phyloP scores from a whole-genome alignment of 2,329 filamentous ascomycete genomes.

The Xylaria sp. region DNA sequence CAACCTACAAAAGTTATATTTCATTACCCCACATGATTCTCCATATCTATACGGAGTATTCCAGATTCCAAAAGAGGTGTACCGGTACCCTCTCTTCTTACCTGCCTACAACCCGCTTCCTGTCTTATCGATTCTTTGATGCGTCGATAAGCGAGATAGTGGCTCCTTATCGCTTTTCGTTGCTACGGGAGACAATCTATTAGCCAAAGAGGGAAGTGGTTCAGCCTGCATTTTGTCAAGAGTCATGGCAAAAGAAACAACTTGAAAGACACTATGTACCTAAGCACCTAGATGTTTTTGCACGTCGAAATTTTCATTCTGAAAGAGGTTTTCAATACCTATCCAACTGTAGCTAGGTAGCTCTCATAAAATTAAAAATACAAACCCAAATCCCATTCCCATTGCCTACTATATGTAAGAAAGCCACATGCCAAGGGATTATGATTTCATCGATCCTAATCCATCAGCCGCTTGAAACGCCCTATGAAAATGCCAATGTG shows the following conservation, averaged over 20 bases:
- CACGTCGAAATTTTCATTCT: constrained; percentile 2
- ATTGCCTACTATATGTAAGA: constrained; percentile 7
- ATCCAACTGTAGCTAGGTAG: not conserved
- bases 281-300: not conserved
- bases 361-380: not conserved
- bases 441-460: constrained; percentile 28
- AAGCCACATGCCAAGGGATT: constrained; percentile 15
- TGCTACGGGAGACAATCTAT: not conserved
- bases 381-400: constrained; percentile 18
- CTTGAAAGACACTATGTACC: not conserved
- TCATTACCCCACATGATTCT: too few species aligned
- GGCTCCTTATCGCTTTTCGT: not conserved
- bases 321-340: not conserved
- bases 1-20: too few species aligned
- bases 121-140: not conserved
- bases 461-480: constrained; percentile 32
- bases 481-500: constrained; percentile 35
- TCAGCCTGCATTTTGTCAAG: constrained; percentile 1
- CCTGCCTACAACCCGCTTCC: too few species aligned
- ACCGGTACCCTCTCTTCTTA: too few species aligned
- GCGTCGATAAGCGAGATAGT: not conserved
- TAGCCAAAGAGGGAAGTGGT: constrained; percentile 26
- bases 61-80: too few species aligned
- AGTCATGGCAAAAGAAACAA: not conserved
- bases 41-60: too few species aligned